Conservation (phyloP, 2,329 filamentous ascomycete species). For the Beauveria pseudobassiana region DNA sequence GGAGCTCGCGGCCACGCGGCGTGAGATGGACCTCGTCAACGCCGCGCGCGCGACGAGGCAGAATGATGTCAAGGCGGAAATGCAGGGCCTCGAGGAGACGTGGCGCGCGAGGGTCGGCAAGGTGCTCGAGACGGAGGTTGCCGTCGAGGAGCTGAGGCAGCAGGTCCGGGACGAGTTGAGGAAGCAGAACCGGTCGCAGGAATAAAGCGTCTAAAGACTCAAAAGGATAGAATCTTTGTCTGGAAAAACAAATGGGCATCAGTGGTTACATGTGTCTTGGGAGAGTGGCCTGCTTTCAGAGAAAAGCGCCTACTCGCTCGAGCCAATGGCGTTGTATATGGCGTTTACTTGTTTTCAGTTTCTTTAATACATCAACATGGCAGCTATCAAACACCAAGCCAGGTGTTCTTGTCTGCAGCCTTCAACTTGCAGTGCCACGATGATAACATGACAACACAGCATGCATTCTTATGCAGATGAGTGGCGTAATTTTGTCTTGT, state of each 20-base stretch:
- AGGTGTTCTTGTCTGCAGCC: background rate
- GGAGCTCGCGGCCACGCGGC: conserved; percentile 61
- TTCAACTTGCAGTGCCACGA: background rate
- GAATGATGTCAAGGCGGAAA: conserved; percentile 63
- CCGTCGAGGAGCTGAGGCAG: conserved; percentile 62
- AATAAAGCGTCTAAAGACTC: background rate
- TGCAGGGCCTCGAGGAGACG: conserved; percentile 63
- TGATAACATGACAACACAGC: background rate
- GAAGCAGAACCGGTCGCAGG: conserved; percentile 12
- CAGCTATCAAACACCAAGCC: background rate
- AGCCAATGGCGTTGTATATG: background rate
- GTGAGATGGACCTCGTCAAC: conserved; percentile 67
- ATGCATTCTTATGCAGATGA: background rate
- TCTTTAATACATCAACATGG: background rate
- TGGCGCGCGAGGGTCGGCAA: conserved; percentile 75
- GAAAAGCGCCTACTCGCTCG: background rate
- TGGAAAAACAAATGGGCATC: too few relatives aligned
- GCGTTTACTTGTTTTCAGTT: background rate
- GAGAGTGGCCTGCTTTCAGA: background rate
- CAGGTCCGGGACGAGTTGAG: conserved; percentile 59
- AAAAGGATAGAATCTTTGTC: background rate
- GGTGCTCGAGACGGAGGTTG: conserved; percentile 80
- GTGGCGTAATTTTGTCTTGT: background rate
- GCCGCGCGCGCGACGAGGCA: conserved; percentile 62
- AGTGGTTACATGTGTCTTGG: background rate